Percentiles rank a stretch among this genome's conserved stretches.
Evolutionary conservation across 768 basidiomycete genomes (phyloP).

Genomic region (Boletus reticulatus): DNA sequence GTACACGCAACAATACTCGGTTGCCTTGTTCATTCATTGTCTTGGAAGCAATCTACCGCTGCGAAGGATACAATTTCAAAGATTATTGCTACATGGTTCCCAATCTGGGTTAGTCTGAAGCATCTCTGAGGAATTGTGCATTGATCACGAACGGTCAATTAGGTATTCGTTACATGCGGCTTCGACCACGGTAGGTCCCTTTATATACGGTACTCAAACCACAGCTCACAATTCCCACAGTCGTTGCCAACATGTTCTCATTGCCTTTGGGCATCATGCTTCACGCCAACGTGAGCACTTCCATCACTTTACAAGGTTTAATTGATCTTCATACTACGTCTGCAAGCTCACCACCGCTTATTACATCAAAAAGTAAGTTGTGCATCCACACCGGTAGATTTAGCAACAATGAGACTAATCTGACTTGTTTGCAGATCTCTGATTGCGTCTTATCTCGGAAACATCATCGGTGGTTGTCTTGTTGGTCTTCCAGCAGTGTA

Average conservation of each 20-base stretch:
- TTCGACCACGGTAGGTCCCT: constrained; percentile 61
- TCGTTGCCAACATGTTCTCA: constrained; percentile 77
- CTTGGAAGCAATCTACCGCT: constrained; percentile 60
- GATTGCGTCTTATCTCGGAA: constrained; percentile 64
- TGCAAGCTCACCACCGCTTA: constrained; percentile 35
- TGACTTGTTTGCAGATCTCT: constrained; percentile 43
- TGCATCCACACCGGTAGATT: neutral
- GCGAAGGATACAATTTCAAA: constrained; percentile 70
- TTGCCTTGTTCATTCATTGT: neutral
- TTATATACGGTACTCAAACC: neutral
- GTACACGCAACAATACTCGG: constrained; percentile 18
- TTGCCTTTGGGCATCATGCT: constrained; percentile 71
- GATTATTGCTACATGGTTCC: constrained; percentile 68
- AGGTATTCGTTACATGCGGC: constrained; percentile 70
- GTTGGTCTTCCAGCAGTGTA: constrained; percentile 65
- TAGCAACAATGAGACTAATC: neutral
- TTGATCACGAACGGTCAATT: neutral
- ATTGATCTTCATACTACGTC: neutral
- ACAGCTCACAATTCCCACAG: constrained; percentile 30
- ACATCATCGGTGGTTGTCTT: constrained; percentile 61
- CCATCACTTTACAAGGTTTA: neutral
- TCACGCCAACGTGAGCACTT: constrained; percentile 52
- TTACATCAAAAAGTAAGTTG: constrained; percentile 65
- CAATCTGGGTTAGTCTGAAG: constrained; percentile 59
- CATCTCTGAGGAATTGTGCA: neutral